Conservation (phyloP, 2,329 filamentous ascomycete species). For the Fusarium acutatum region DNA sequence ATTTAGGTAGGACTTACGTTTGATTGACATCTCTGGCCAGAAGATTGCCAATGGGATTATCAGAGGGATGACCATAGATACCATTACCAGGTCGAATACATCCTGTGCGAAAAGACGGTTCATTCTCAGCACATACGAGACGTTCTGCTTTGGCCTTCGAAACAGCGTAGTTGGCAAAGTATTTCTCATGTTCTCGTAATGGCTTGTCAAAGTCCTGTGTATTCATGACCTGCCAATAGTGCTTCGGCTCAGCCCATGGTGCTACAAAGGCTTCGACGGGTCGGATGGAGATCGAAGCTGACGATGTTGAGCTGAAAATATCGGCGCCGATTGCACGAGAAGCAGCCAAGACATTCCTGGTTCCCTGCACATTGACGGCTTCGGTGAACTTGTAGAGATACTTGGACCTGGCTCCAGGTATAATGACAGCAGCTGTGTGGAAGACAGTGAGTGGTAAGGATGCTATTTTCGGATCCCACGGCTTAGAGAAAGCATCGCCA, state of each 20-base stretch:
- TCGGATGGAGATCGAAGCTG: background rate
- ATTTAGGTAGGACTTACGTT: background rate
- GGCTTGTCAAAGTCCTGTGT: background rate
- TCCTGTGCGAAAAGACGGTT: background rate
- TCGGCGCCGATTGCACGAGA: background rate
- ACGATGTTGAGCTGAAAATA: constrained; percentile 4
- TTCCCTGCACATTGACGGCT: background rate
- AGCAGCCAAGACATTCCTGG: constrained; percentile 1
- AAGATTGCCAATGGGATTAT: background rate
- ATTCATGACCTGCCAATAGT: constrained; percentile 1
- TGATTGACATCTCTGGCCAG: background rate
- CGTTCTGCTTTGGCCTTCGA: background rate
- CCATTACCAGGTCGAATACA: constrained; percentile 12
- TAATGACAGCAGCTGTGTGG: constrained; percentile 1
- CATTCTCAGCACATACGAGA: background rate
- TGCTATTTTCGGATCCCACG: background rate
- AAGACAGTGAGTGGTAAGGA: constrained; percentile 6
- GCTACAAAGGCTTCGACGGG: background rate
- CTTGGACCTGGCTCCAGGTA: background rate
- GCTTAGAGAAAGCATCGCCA: background rate
- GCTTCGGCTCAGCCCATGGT: background rate
- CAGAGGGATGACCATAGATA: background rate
- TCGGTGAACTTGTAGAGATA: constrained; percentile 1
- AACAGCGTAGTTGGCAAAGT: background rate
- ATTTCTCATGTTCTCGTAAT: background rate